These are phyloP conservation scores for Phytophthora sansomeana DNA, from an alignment of 352 stramenopile species.

Conservation along the genomic window DNA sequence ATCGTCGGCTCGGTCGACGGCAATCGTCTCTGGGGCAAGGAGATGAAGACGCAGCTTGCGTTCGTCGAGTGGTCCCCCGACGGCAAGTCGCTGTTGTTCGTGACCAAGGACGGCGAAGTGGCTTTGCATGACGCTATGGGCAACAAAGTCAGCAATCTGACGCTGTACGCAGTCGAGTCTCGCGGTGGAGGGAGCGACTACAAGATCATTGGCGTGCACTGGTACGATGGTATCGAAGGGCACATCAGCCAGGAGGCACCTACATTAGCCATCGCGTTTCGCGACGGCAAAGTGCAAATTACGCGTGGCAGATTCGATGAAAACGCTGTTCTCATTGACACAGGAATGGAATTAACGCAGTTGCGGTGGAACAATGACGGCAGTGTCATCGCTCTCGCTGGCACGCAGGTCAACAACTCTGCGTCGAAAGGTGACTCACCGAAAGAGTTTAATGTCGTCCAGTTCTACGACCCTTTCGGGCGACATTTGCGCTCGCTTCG, in stretches of 20 bases:
- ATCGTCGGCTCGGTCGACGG: conserved; percentile 95
- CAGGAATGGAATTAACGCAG: conserved; percentile 86
- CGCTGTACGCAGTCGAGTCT: conserved; percentile 78
- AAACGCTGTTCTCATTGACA: conserved; percentile 91
- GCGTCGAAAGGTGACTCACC: conserved; percentile 38
- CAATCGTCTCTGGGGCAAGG: conserved; percentile 95
- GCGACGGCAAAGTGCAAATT: conserved; percentile 92
- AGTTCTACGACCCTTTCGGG: conserved; percentile 94
- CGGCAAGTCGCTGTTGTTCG: conserved; percentile 89
- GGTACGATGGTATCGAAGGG: conserved; percentile 89
- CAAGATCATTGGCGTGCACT: conserved; percentile 86
- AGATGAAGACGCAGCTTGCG: conserved; percentile 91
- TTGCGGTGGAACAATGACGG: conserved; percentile 93
- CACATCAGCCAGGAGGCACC: conserved; percentile 90
- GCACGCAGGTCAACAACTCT: conserved; percentile 56
- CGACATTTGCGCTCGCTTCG: conserved; percentile 87
- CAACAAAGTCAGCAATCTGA: conserved; percentile 86
- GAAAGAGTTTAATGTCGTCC: conserved; percentile 86
- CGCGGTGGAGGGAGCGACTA: conserved; percentile 53
- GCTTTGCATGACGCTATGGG: conserved; percentile 89
- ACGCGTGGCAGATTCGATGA: conserved; percentile 89
- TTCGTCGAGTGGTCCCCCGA: conserved; percentile 96
- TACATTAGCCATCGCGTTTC: conserved; percentile 92
- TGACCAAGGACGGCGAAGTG: conserved; percentile 86
- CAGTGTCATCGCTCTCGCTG: conserved; percentile 89